Evolutionary conservation across 169 alveolate genomes (phyloP).

Genomic region (Amoebophrya sp.): DNA sequence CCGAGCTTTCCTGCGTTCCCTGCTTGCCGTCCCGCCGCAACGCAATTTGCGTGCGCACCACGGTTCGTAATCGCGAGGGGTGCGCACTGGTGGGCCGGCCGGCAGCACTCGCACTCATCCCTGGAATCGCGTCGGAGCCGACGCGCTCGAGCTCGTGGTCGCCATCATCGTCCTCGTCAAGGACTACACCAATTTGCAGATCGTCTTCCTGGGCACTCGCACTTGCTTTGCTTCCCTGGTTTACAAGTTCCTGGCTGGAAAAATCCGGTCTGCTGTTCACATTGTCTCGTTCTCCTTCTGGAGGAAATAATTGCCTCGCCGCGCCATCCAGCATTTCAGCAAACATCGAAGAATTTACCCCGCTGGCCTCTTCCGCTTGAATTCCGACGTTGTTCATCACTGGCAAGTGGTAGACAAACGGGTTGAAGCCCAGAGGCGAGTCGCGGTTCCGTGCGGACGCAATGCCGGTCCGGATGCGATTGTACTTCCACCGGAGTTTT

Average conservation of each 20-base stretch:
- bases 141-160: neutral
- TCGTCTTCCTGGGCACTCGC: neutral
- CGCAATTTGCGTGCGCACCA: too few species aligned
- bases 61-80: neutral
- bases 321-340: too few species aligned
- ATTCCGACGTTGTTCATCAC: too few species aligned
- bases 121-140: too few species aligned
- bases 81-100: neutral
- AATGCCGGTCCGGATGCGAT: slow-evolving; percentile 5
- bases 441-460: neutral
- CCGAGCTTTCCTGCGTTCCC: neutral
- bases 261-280: too few species aligned
- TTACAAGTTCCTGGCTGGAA: too few species aligned
- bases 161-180: neutral
- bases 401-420: too few species aligned
- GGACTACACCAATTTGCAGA: neutral
- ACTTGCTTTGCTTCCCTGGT: too few species aligned
- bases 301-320: too few species aligned
- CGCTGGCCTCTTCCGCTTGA: too few species aligned
- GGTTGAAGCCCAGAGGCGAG: slow-evolving; percentile 21
- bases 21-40: neutral
- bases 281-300: too few species aligned
- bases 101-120: neutral
- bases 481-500: neutral
- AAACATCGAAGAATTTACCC: too few species aligned